A percentile compares a stretch with the other conserved stretches of the same genome.
Conservation (phyloP, 2,329 filamentous ascomycete genomes). For the Apiospora sp. region DNA sequence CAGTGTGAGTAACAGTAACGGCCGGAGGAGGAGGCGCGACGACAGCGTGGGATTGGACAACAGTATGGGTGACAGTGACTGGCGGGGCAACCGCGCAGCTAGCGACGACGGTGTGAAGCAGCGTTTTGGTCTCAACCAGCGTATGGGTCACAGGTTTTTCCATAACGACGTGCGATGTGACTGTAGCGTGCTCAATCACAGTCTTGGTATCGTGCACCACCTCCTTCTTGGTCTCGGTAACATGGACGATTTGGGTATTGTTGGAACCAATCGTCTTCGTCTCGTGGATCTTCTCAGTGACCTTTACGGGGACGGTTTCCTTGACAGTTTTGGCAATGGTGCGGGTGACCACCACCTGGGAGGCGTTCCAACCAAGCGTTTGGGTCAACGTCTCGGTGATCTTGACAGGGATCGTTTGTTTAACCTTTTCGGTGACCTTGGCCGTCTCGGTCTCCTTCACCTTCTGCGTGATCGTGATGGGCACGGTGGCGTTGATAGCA, state of each 20-base stretch:
- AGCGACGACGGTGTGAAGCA: conserved; percentile 7
- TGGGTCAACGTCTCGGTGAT: conserved; percentile 5
- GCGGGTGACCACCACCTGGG: conserved; percentile 2
- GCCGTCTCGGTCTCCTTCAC: neutral
- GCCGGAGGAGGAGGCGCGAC: neutral
- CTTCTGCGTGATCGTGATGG: neutral
- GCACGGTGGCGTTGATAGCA: neutral
- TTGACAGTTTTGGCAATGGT: neutral
- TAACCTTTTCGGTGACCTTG: neutral
- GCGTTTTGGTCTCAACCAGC: neutral
- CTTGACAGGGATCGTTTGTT: conserved; percentile 5
- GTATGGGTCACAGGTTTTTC: conserved; percentile 9
- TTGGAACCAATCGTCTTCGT: neutral
- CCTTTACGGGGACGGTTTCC: neutral
- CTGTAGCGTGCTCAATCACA: neutral
- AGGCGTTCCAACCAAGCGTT: neutral
- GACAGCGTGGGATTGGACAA: neutral
- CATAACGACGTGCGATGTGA: conserved; percentile 8
- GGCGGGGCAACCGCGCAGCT: neutral
- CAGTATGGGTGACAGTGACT: neutral
- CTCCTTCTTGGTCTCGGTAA: conserved; percentile 4
- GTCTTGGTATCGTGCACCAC: conserved; percentile 15
- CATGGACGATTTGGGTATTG: neutral
- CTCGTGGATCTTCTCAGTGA: conserved; percentile 1
- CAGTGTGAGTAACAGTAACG: too few species aligned